A percentile compares a stretch with the other conserved stretches of the same genome.
Conservation (phyloP, 345 rosid species). For the Xanthoceras sorbifolium region DNA sequence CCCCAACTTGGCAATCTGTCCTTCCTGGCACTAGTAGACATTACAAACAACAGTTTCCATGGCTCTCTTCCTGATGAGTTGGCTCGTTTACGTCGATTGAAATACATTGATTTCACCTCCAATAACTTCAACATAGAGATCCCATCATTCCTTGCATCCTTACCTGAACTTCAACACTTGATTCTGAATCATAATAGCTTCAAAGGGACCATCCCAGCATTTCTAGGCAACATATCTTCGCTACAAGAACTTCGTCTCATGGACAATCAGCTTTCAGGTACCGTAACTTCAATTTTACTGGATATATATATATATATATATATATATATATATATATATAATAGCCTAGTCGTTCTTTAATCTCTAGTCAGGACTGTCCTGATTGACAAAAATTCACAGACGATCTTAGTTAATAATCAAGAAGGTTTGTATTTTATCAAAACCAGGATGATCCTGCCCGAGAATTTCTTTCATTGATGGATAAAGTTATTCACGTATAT, state of each 20-base stretch:
- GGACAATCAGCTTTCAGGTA: background rate
- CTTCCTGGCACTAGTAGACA: slow-evolving; percentile 13
- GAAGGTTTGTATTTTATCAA: no score
- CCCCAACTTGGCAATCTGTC: slow-evolving; percentile 25
- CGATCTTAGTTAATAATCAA: no score
- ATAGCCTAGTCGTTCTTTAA: no score
- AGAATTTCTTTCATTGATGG: background rate
- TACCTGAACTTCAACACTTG: background rate
- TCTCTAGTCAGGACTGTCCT: no score
- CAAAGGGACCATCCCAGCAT: slow-evolving; percentile 1
- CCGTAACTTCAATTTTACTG: background rate
- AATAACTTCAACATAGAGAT: background rate
- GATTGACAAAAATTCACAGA: no score
- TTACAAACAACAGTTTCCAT: slow-evolving; percentile 15
- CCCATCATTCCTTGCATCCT: background rate
- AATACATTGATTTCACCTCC: background rate
- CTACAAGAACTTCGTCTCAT: background rate
- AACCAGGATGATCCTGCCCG: no score
- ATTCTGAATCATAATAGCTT: background rate
- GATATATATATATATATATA: no score
- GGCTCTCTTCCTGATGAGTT: slow-evolving; percentile 18
- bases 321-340: no score
- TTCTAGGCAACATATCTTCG: background rate
- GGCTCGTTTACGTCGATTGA: background rate
- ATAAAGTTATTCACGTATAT: background rate